phyloP scores from a whole-genome alignment of 805 yeast species.

The Yarrowia deformans region DNA sequence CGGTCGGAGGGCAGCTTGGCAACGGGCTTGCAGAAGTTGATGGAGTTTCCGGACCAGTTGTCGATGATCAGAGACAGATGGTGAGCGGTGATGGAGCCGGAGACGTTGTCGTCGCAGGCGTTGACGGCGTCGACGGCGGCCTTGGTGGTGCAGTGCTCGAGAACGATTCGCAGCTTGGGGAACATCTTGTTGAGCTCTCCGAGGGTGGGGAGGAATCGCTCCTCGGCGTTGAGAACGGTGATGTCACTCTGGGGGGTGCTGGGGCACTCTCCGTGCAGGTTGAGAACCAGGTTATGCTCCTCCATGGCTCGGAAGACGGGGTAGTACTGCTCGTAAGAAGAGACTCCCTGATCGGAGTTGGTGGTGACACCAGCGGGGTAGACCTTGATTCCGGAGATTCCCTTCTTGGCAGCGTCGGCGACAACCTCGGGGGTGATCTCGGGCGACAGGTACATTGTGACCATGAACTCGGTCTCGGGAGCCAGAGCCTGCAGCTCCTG shows the following conservation, averaged over 20 bases:
- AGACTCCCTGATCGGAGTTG: conserved; percentile 88
- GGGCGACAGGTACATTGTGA: conserved; percentile 84
- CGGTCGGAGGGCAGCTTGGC: conserved; percentile 91
- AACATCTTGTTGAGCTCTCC: conserved; percentile 77
- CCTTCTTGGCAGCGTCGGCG: conserved; percentile 72
- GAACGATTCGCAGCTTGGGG: conserved; percentile 83
- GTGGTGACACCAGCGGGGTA: conserved; percentile 99
- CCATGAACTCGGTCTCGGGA: conserved; percentile 84
- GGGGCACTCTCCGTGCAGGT: conserved; percentile 96
- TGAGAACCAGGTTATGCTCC: conserved; percentile 74
- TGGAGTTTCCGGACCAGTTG: conserved; percentile 95
- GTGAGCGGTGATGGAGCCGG: conserved; percentile 96
- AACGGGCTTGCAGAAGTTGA: conserved; percentile 96
- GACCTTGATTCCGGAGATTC: conserved; percentile 88
- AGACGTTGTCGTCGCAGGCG: conserved; percentile 74
- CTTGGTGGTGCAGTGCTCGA: conserved; percentile 94
- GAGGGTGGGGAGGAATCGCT: conserved; percentile 88
- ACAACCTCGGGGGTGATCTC: conserved; percentile 87
- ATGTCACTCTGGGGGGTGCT: conserved; percentile 58
- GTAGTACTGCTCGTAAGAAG: conserved; percentile 86
- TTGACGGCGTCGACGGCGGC: conserved; percentile 84
- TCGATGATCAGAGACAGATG: conserved; percentile 89
- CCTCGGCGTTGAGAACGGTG: conserved; percentile 93
- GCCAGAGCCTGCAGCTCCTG: conserved; percentile 65
- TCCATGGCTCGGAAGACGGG: conserved; percentile 92